These are phyloP conservation scores for Allium sativum DNA, from an alignment of 106 monocot genomes.

Conservation along the genomic window DNA sequence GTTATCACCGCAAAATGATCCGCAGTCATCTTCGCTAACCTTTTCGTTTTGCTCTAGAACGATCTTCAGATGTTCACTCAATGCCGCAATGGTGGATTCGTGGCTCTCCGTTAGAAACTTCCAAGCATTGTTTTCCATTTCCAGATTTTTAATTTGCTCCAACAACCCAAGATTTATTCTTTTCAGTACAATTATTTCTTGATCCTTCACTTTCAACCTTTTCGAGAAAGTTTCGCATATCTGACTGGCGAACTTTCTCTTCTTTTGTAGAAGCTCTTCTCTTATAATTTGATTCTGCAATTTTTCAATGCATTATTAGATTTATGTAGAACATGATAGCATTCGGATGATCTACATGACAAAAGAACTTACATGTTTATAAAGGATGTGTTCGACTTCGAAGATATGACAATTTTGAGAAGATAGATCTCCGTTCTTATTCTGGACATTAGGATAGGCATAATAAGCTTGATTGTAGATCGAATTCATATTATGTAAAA, in stretches of 20 bases:
- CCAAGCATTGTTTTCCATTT: conserved; percentile 52
- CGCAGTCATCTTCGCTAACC: conserved; percentile 20
- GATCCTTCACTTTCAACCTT: conserved; percentile 43
- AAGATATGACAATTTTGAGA: neutral
- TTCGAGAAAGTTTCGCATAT: conserved; percentile 20
- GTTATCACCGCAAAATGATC: conserved; percentile 39
- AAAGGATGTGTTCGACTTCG: neutral
- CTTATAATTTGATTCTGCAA: conserved; percentile 17
- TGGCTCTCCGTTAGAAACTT: conserved; percentile 42
- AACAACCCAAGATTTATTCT: conserved; percentile 38
- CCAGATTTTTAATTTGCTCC: conserved; percentile 27
- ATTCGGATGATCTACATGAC: neutral
- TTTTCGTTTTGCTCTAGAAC: conserved; percentile 15
- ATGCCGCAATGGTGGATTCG: conserved; percentile 33
- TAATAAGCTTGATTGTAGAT: neutral
- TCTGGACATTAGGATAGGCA: neutral
- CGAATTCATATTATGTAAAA: neutral
- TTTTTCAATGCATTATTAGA: neutral
- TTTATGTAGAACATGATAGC: neutral
- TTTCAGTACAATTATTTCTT: conserved; percentile 34
- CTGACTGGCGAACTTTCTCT: conserved; percentile 10
- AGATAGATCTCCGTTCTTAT: neutral
- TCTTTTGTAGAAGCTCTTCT: conserved; percentile 29
- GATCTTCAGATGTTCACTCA: conserved; percentile 45
- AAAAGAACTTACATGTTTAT: neutral